A percentile compares a stretch with the other conserved stretches of the same genome.
Evolutionary conservation across 768 basidiomycete genomes (phyloP).

Genomic region (Amanita molliuscula): DNA sequence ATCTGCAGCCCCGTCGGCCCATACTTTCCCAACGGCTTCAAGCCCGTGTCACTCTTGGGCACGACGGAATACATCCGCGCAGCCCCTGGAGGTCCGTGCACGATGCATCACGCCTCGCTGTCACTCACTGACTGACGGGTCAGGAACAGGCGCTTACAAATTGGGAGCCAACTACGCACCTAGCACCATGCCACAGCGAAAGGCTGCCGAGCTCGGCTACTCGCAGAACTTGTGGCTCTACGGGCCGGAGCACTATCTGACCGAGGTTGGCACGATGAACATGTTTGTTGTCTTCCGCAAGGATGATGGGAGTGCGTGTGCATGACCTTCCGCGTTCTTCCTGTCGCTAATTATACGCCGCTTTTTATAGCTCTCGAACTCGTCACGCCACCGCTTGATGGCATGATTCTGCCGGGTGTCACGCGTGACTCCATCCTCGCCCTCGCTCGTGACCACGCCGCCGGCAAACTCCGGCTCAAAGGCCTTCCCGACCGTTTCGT

Average conservation of each 20-base stretch:
- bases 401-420: slow-evolving; percentile 87
- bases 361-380: slow-evolving; percentile 57
- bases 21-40: slow-evolving; percentile 82
- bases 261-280: slow-evolving; percentile 89
- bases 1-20: slow-evolving; percentile 79
- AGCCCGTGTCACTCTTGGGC: slow-evolving; percentile 81
- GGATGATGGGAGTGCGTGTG: slow-evolving; percentile 46
- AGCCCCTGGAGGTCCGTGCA: slow-evolving; percentile 62
- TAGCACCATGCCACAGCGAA: slow-evolving; percentile 74
- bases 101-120: background rate
- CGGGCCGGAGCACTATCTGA: slow-evolving; percentile 52
- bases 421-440: slow-evolving; percentile 79
- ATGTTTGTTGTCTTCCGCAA: slow-evolving; percentile 73
- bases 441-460: slow-evolving; percentile 55
- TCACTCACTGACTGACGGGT: background rate
- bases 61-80: slow-evolving; percentile 81
- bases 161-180: slow-evolving; percentile 86
- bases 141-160: slow-evolving; percentile 82
- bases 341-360: background rate
- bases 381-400: slow-evolving; percentile 82
- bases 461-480: slow-evolving; percentile 30
- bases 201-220: slow-evolving; percentile 69
- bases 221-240: slow-evolving; percentile 87
- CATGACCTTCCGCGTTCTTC: too few species aligned
- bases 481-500: slow-evolving; percentile 45